These are phyloP conservation scores for Anacardium occidentale DNA, from an alignment of 345 rosid species.

Conservation along the genomic window DNA sequence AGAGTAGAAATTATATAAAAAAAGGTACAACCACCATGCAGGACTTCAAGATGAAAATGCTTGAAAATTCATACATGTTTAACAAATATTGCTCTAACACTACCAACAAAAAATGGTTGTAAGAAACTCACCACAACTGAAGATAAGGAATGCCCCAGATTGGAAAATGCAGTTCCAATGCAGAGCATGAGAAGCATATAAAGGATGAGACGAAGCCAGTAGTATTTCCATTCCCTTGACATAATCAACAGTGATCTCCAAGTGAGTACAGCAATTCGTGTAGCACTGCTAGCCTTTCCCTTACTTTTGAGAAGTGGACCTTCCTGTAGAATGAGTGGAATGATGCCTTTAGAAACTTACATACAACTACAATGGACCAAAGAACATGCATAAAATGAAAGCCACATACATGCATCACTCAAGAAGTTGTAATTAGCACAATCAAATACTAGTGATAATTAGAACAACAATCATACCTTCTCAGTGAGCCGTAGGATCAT, in stretches of 20 bases:
- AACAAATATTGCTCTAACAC: neutral
- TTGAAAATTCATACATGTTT: neutral
- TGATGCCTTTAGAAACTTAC: slow-evolving; percentile 3
- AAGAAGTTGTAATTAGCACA: slow-evolving; percentile 1
- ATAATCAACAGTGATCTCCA: slow-evolving; percentile 94
- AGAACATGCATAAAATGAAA: neutral
- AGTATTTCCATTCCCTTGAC: slow-evolving; percentile 99
- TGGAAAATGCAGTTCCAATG: slow-evolving; percentile 81
- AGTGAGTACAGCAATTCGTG: slow-evolving; percentile 84
- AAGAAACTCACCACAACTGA: slow-evolving; percentile 78
- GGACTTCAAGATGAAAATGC: neutral
- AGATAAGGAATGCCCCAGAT: slow-evolving; percentile 89
- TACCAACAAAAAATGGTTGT: slow-evolving; percentile 8
- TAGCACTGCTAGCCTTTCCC: slow-evolving; percentile 76
- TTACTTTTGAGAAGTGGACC: slow-evolving; percentile 90
- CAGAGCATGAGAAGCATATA: slow-evolving; percentile 76
- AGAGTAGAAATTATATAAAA: neutral
- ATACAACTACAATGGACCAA: neutral
- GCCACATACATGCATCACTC: neutral
- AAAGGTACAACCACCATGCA: slow-evolving; percentile 1
- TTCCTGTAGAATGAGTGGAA: slow-evolving; percentile 53
- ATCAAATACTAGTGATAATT: neutral
- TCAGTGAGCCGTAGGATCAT: slow-evolving; percentile 79
- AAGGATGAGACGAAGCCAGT: slow-evolving; percentile 93
- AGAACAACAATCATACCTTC: slow-evolving; percentile 45